These are phyloP conservation scores for Tylopilus subfusipes DNA, from an alignment of 768 basidiomycete genomes.

Conservation along the genomic window DNA sequence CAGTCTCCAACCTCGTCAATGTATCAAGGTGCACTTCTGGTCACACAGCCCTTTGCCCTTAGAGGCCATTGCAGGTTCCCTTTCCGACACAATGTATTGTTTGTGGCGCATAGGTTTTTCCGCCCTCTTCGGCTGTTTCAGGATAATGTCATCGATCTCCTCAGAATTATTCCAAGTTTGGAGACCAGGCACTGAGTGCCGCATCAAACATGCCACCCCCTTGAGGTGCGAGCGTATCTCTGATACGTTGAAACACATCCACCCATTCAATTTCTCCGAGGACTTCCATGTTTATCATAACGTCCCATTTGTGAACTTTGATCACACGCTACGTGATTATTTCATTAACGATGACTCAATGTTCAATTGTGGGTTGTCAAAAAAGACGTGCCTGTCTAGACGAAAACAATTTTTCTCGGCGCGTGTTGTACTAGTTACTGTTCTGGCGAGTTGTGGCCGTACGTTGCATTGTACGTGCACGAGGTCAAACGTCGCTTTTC, in stretches of 20 bases:
- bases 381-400: not conserved
- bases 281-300: not conserved
- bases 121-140: slow-evolving; percentile 4
- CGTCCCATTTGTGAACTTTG: not conserved
- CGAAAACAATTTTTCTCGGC: not conserved
- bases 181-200: not conserved
- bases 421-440: not conserved
- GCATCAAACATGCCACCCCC: not conserved
- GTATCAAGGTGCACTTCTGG: not conserved
- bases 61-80: not conserved
- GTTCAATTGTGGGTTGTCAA: not conserved
- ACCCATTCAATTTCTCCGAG: slow-evolving; percentile 10
- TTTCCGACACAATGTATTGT: not conserved
- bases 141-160: slow-evolving; percentile 1
- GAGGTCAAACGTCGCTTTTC: not conserved
- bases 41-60: not conserved
- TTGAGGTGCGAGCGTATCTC: not conserved
- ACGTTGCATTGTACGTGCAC: slow-evolving; percentile 3
- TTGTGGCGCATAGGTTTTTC: not conserved
- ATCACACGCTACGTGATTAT: not conserved
- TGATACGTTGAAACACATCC: not conserved
- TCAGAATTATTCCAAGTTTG: not conserved
- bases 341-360: not conserved
- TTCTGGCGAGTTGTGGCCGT: not conserved
- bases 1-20: not conserved